Evolutionary conservation across 2,329 filamentous ascomycete species (phyloP).

Genomic region (Colletotrichum tabaci): DNA sequence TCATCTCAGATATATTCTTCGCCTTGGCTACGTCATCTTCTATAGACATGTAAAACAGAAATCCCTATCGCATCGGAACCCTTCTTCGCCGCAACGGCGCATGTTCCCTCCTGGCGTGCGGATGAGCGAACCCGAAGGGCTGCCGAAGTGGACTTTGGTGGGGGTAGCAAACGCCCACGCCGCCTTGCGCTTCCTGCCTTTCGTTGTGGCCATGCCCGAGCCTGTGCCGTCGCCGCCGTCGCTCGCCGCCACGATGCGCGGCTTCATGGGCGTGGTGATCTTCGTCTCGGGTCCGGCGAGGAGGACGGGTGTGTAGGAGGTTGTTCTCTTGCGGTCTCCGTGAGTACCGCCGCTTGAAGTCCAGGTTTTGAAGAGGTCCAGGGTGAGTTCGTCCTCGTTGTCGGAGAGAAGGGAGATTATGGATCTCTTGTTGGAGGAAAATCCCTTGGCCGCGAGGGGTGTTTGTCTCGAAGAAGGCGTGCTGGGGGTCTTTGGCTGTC

Average conservation of each 20-base stretch:
- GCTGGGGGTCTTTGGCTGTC: not conserved
- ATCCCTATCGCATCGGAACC: conserved; percentile 68
- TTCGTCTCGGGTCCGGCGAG: conserved; percentile 25
- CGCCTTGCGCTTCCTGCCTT: conserved; percentile 30
- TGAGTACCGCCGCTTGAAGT: conserved; percentile 14
- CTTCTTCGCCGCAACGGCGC: conserved; percentile 68
- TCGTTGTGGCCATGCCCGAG: not conserved
- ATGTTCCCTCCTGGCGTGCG: conserved; percentile 66
- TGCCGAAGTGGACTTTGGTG: conserved; percentile 34
- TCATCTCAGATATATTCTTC: not conserved
- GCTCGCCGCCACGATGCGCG: not conserved
- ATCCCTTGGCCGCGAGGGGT: not conserved
- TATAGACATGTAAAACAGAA: conserved; percentile 73
- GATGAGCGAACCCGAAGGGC: conserved; percentile 48
- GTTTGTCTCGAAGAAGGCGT: conserved; percentile 3
- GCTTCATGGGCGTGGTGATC: conserved; percentile 33
- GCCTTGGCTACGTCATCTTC: not conserved
- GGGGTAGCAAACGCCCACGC: conserved; percentile 37
- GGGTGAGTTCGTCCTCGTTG: conserved; percentile 55
- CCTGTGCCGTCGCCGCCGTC: conserved; percentile 1
- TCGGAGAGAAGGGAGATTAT: conserved; percentile 61
- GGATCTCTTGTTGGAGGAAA: conserved; percentile 53
- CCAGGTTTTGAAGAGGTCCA: conserved; percentile 49
- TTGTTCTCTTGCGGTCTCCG: not conserved
- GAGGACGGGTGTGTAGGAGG: conserved; percentile 20